Evolutionary conservation across 1,139 yeast genomes (phyloP).

Genomic region (Yarrowia galli): DNA sequence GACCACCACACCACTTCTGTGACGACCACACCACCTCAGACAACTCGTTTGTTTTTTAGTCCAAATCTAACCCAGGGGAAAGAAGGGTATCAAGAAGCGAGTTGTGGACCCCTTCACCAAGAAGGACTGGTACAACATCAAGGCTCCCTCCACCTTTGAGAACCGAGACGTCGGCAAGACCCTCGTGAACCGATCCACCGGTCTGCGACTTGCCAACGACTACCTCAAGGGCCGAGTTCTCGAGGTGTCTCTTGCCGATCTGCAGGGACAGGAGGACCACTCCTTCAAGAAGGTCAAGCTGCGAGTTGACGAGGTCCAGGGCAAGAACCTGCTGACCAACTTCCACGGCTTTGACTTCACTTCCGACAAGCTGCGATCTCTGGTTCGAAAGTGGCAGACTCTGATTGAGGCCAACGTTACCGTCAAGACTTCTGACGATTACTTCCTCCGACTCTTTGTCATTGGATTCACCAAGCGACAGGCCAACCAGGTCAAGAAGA

Average conservation of each 20-base stretch:
- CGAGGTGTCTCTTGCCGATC: constrained; percentile 86
- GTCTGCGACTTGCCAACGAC: constrained; percentile 90
- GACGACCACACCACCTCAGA: too few relatives aligned
- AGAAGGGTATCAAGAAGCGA: constrained; percentile 96
- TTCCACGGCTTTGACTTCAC: constrained; percentile 95
- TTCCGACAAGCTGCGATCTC: constrained; percentile 86
- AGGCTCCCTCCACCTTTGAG: constrained; percentile 94
- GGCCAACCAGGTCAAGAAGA: constrained; percentile 88
- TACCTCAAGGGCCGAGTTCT: constrained; percentile 91
- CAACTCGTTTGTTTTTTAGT: too few relatives aligned
- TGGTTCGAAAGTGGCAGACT: constrained; percentile 94
- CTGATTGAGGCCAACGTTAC: constrained; percentile 90
- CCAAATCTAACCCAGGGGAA: constrained; percentile 57
- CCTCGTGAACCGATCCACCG: constrained; percentile 90
- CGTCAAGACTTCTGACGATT: constrained; percentile 90
- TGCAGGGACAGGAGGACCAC: constrained; percentile 93
- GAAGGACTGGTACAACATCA: constrained; percentile 94
- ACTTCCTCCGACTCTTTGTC: constrained; percentile 86
- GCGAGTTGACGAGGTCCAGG: constrained; percentile 93
- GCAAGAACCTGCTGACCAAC: constrained; percentile 91
- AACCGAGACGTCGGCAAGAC: constrained; percentile 96
- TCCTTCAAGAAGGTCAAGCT: constrained; percentile 87
- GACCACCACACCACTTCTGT: too few relatives aligned
- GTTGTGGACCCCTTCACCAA: constrained; percentile 95
- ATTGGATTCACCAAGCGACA: constrained; percentile 93